Percentiles rank a stretch among this genome's conserved stretches.
Evolutionary conservation across 2,329 filamentous ascomycete species (phyloP).

Genomic region (Corynespora cassiicola): DNA sequence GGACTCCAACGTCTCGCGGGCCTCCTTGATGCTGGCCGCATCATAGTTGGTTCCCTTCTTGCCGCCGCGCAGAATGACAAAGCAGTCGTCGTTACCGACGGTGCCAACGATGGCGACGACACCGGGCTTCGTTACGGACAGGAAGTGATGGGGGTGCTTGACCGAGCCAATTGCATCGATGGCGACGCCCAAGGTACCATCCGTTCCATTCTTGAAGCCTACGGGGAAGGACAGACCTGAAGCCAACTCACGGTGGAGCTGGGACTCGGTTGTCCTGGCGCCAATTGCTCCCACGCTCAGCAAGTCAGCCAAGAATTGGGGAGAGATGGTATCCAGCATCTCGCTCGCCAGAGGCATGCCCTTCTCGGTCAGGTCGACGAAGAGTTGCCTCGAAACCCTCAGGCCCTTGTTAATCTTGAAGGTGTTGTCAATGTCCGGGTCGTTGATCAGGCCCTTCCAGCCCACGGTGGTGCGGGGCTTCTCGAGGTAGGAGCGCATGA

Average conservation of each 20-base stretch:
- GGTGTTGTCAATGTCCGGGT: slow-evolving; percentile 96
- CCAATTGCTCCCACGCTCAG: slow-evolving; percentile 92
- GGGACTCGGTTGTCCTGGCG: slow-evolving; percentile 94
- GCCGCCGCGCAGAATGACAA: slow-evolving; percentile 91
- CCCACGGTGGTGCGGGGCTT: slow-evolving; percentile 97
- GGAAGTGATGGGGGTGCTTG: slow-evolving; percentile 91
- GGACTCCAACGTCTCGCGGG: slow-evolving; percentile 79
- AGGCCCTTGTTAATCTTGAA: slow-evolving; percentile 99
- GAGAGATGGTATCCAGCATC: slow-evolving; percentile 98
- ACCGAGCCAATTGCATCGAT: slow-evolving; percentile 96
- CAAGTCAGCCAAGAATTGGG: slow-evolving; percentile 93
- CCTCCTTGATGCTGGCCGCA: slow-evolving; percentile 79
- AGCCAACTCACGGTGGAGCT: slow-evolving; percentile 93
- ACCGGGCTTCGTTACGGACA: slow-evolving; percentile 96
- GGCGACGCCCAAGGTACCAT: slow-evolving; percentile 86
- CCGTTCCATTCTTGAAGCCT: slow-evolving; percentile 99
- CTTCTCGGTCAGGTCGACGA: slow-evolving; percentile 86
- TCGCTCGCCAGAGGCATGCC: slow-evolving; percentile 97
- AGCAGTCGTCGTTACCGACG: slow-evolving; percentile 94
- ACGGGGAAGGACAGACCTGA: slow-evolving; percentile 96
- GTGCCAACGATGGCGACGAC: slow-evolving; percentile 95
- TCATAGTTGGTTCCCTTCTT: slow-evolving; percentile 96
- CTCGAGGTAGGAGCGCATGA: slow-evolving; percentile 98
- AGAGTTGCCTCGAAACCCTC: slow-evolving; percentile 84
- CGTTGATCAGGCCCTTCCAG: slow-evolving; percentile 99